phyloP scores from a whole-genome alignment of 495 filamentous ascomycete species.

The Penicillium crystallinum region DNA sequence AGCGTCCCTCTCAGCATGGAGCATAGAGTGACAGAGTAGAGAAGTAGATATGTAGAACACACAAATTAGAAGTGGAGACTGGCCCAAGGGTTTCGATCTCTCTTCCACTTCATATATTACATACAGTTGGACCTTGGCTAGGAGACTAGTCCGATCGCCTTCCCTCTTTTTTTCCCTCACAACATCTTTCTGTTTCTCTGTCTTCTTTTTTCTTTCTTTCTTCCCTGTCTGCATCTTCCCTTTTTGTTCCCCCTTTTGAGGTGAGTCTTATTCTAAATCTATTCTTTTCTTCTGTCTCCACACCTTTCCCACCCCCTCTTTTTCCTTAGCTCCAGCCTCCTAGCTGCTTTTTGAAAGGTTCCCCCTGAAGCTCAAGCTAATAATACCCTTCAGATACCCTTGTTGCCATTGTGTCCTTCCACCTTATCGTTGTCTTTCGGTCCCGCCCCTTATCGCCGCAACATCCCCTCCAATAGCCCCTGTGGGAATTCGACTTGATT shows the following conservation, averaged over 20 bases:
- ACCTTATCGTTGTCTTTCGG: neutral
- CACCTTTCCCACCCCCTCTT: conserved; percentile 4
- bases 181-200: neutral
- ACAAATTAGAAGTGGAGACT: neutral
- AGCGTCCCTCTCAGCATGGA: no score
- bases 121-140: neutral
- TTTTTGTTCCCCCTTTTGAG: conserved; percentile 10
- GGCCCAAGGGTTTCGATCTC: neutral
- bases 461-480: conserved; percentile 8
- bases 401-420: neutral
- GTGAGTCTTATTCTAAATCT: conserved; percentile 14
- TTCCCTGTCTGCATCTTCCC: conserved; percentile 7
- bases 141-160: conserved; percentile 1
- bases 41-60: neutral
- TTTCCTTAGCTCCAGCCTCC: conserved; percentile 4
- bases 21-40: no score
- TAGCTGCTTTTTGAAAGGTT: neutral
- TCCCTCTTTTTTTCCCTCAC: conserved; percentile 3
- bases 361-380: conserved; percentile 8
- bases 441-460: conserved; percentile 12
- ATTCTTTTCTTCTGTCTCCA: conserved; percentile 4
- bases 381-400: neutral
- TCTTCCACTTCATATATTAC: neutral
- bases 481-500: conserved; percentile 6
- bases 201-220: neutral